Evolutionary conservation across 805 yeast species (phyloP), one percentile per base, ranked within the genome.

Genomic region (Wickerhamomyces canadensis): DNA sequence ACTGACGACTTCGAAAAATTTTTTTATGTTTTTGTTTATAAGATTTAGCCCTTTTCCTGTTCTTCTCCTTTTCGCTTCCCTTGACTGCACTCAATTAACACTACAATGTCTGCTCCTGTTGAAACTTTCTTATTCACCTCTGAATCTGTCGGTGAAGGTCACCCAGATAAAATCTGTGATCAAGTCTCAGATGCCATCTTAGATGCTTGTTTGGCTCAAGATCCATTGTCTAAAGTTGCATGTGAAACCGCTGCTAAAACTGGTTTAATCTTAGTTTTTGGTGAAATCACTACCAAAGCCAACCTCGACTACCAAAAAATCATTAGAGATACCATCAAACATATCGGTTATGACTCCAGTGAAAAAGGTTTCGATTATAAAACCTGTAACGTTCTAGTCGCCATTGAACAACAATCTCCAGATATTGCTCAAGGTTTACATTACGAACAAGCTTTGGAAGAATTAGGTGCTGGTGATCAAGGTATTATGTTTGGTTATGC

Each of bases 401-500:
- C 98, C 66, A 88, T 93, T 67, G 98, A 93, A 76, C 97, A 93
- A 74, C 98, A 93, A 74, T 88, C 97, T 37, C 93, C 95, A 55
- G 98, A 93, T 72, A 93, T 93, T 60, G 98, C 98, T 45, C 98
- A 91, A 73, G 98, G 98, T 79, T 80, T 93, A 62, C 98, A 93
- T 72, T 84, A 84, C 71, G 97, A 93, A 61, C 78, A 82, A 72
- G 95, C 84, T 39, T 74, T 93, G 49, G 98, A 93, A 76, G 94
- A 93, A 43, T 80, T 93, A 61, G 98, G 98, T 68, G 98, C 98
- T 51, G 98, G 98, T 81, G 98, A 93, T 74, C 98, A 93, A 73
- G 98, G 98, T 83, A 93, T 93, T 67, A 93, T 93, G 98, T 93
- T 93, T 64, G 98, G 98, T 70, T 93, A 93, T 69, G 98, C 98